phyloP scores from a whole-genome alignment of 371 early-diverging fungal species.

The Apophysomyces ossiformis region DNA sequence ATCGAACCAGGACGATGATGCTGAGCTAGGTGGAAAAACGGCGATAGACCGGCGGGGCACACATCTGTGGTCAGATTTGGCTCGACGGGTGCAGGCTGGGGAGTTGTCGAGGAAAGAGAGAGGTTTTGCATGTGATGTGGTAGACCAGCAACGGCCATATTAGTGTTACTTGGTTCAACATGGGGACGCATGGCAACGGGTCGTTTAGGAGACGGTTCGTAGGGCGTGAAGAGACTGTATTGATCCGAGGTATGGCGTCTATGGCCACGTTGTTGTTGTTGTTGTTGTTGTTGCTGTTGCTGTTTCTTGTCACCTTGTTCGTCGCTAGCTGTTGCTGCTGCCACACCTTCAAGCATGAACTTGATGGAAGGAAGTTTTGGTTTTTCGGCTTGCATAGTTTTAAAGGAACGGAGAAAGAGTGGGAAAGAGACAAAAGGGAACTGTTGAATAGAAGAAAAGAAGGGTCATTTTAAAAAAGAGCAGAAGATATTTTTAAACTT shows the following conservation, averaged over 20 bases:
- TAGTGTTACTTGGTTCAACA: conserved; percentile 14
- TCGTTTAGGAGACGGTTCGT: background rate
- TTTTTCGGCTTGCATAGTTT: conserved; percentile 24
- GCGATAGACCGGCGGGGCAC: conserved; percentile 10
- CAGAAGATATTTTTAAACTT: conserved; percentile 8
- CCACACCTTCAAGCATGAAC: conserved; percentile 30
- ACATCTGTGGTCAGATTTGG: conserved; percentile 15
- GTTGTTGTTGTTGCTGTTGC: background rate
- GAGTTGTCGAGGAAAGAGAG: conserved; percentile 18
- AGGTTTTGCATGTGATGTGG: conserved; percentile 23
- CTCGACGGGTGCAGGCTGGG: conserved; percentile 23
- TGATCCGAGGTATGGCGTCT: conserved; percentile 29
- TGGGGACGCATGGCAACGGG: conserved; percentile 1
- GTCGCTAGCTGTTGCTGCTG: conserved; percentile 8
- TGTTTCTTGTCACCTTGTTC: conserved; percentile 8
- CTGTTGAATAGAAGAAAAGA: conserved; percentile 15
- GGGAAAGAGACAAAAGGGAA: conserved; percentile 14
- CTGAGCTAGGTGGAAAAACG: conserved; percentile 14
- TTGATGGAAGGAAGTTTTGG: conserved; percentile 34
- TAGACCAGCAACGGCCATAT: conserved; percentile 6
- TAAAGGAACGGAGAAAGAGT: conserved; percentile 16
- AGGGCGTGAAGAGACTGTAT: background rate
- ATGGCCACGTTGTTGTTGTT: conserved; percentile 19
- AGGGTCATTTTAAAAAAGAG: conserved; percentile 8
- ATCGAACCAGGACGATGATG: conserved; percentile 9